phyloP scores from a whole-genome alignment of 2,329 filamentous ascomycete genomes.

The Microsporum canis region DNA sequence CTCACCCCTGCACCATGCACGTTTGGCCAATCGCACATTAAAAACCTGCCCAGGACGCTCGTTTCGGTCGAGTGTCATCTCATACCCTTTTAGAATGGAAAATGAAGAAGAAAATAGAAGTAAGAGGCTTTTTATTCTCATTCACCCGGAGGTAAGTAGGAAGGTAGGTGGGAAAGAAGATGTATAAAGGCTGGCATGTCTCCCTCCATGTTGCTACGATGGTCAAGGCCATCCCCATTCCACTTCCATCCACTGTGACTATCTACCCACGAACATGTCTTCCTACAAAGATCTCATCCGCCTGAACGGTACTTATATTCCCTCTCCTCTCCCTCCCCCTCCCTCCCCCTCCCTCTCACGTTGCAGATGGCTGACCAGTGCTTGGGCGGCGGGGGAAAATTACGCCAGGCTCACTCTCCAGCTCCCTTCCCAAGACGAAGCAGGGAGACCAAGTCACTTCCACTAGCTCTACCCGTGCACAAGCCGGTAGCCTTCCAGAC shows the following conservation, averaged over 20 bases:
- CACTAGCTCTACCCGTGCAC: neutral
- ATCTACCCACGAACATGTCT: neutral
- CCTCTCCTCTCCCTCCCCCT: neutral
- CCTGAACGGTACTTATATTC: neutral
- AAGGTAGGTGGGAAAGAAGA: neutral
- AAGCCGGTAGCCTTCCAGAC: neutral
- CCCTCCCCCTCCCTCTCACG: neutral
- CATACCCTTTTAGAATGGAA: neutral
- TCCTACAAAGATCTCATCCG: neutral
- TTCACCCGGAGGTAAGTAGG: too few relatives aligned
- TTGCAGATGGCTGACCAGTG: neutral
- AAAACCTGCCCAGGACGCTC: too few relatives aligned
- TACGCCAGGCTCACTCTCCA: neutral
- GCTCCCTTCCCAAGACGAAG: neutral
- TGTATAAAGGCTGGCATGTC: neutral
- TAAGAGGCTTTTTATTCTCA: too few relatives aligned
- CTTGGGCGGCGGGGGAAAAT: too few relatives aligned
- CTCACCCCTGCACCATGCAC: too few relatives aligned
- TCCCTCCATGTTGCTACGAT: neutral
- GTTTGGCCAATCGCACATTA: too few relatives aligned
- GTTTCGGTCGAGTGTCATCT: too few relatives aligned
- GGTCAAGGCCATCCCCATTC: neutral
- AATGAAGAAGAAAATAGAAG: neutral
- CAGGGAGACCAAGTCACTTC: neutral
- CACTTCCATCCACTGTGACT: neutral